These are phyloP conservation scores for Fomes fomentarius DNA, from an alignment of 1,284 basidiomycete genomes.

Conservation along the genomic window DNA sequence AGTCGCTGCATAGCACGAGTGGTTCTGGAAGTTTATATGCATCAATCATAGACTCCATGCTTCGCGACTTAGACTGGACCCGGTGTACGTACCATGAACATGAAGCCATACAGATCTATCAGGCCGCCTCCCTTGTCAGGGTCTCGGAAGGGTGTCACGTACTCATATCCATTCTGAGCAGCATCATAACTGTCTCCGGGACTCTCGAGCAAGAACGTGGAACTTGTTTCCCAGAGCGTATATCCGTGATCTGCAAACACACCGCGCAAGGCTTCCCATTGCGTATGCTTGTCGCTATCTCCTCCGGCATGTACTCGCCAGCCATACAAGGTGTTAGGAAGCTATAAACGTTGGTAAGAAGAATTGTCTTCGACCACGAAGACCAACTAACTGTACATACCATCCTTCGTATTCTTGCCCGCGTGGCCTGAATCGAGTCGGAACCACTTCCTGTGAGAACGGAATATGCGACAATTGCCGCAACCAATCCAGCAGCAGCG, in stretches of 20 bases:
- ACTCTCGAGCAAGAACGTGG: too few species aligned
- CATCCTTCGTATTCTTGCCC: not conserved
- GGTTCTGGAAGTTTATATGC: not conserved
- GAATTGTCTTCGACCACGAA: too few species aligned
- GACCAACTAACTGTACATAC: not conserved
- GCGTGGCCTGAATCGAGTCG: not conserved
- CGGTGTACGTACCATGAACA: too few species aligned
- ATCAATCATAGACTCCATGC: too few species aligned
- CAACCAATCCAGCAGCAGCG: not conserved
- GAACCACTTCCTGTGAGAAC: not conserved
- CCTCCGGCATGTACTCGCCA: not conserved
- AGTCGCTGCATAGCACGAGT: not conserved
- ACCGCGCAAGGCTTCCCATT: not conserved
- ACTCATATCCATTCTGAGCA: too few species aligned
- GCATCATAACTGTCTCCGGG: too few species aligned
- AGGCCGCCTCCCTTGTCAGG: too few species aligned
- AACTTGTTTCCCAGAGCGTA: not conserved
- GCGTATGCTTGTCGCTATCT: not conserved
- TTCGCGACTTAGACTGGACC: too few species aligned
- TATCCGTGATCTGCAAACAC: not conserved
- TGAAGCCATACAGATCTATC: too few species aligned
- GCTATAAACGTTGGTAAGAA: not conserved
- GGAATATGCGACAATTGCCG: not conserved
- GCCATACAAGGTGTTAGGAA: not conserved
- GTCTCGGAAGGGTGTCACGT: too few species aligned